Evolutionary conservation across 2,329 filamentous ascomycete species (phyloP), one percentile per base, ranked within the genome.

Genomic region (Huntiella moniliformis): DNA sequence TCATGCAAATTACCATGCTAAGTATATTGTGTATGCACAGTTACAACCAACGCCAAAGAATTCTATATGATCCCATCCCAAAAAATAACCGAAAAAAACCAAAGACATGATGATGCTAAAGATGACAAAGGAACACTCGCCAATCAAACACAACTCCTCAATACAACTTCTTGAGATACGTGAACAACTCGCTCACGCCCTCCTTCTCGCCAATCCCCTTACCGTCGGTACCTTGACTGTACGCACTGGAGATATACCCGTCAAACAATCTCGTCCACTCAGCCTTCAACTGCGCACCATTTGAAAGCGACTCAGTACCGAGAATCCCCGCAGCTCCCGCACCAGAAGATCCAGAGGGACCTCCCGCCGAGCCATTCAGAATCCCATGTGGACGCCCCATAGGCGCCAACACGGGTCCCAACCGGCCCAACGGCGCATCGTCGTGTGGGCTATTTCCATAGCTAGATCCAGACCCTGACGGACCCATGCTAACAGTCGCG

Each of bases 261-360:
- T 65, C 61, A 34, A 62, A 63, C 13, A 66, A 63, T 1, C 65
- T 63, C 10, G 64, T 68, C 66, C 75, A 70, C 53, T 75, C 71
- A 16, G 53, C 66, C 46, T 70, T 68, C 34, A 75, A 64, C 52
- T 63, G 63, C 22, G 62, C 52, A 4, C 71, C 70, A 22, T 73
- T 74, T 37, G 55, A 50, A 38, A 50, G 15, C 34, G 49, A 45
- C 49, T 47, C 44, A 17, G 42, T 47, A 28, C 53, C 42, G 6
- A 38, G 32, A 13, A 41, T 37, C 36, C 46, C 42, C 36, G 45
- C 35, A 13, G 43, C 16, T 22, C 49, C 45, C 17, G 56, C 53
- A n/a, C 55, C 37, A 15, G 46, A 33, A 4, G 36, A 34, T 4
- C 40, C 17, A 36, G 38, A 22, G 6, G 31, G 39, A 28, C 46